phyloP scores from a whole-genome alignment of 1,284 basidiomycete genomes.

The Ganoderma multipileum region DNA sequence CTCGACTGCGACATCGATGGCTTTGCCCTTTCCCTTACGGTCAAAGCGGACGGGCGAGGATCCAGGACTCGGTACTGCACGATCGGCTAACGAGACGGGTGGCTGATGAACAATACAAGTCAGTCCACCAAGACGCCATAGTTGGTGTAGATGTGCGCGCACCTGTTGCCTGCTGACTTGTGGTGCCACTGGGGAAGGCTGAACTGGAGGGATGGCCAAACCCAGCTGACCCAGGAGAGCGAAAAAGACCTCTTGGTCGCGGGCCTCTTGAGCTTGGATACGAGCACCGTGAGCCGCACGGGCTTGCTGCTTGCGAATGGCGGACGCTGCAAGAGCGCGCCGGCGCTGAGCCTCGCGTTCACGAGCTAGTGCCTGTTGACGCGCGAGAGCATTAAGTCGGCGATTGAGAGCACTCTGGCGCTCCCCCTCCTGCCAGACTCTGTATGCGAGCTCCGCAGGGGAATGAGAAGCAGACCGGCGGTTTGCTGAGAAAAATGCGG shows the following conservation, averaged over 20 bases:
- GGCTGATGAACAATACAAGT: background rate
- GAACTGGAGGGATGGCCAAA: background rate
- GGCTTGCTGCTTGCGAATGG: slow-evolving; percentile 20
- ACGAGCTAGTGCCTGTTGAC: slow-evolving; percentile 18
- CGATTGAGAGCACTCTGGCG: slow-evolving; percentile 3
- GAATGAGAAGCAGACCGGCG: background rate
- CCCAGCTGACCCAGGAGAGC: slow-evolving; percentile 16
- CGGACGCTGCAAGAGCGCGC: slow-evolving; percentile 21
- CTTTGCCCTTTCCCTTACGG: slow-evolving; percentile 31
- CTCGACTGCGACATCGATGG: slow-evolving; percentile 4
- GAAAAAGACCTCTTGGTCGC: slow-evolving; percentile 16
- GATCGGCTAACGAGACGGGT: background rate
- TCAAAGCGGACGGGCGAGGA: slow-evolving; percentile 2
- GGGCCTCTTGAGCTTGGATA: slow-evolving; percentile 2
- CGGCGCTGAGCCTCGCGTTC: slow-evolving; percentile 27
- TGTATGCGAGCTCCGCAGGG: slow-evolving; percentile 16
- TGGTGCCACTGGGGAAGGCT: background rate
- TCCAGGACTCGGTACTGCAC: background rate
- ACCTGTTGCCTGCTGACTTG: slow-evolving; percentile 11
- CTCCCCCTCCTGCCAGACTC: slow-evolving; percentile 25
- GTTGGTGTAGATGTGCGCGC: background rate
- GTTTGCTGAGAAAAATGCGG: background rate
- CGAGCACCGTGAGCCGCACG: slow-evolving; percentile 6
- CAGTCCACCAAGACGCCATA: background rate
- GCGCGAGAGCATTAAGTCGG: background rate